A percentile compares a stretch with the other conserved stretches of the same genome.
Evolutionary conservation across 2,329 filamentous ascomycete genomes (phyloP).

Genomic region (Trichoderma sp.): DNA sequence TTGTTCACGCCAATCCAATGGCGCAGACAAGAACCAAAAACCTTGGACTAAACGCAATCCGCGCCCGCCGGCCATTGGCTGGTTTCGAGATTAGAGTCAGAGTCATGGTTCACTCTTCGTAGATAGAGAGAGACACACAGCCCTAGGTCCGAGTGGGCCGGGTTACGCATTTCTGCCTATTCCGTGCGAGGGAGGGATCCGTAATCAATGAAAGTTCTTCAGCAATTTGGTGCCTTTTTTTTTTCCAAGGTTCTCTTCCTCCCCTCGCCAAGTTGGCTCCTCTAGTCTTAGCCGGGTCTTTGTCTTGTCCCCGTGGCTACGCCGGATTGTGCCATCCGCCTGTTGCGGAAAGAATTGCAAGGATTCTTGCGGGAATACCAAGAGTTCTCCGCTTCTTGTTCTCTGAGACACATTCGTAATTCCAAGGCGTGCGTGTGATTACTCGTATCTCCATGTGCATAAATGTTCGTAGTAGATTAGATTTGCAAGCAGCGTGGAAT

Average conservation of each 20-base stretch:
- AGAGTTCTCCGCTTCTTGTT: neutral
- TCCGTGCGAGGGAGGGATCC: neutral
- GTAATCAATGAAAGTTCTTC: neutral
- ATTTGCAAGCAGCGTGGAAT: neutral
- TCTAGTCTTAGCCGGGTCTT: neutral
- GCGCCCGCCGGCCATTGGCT: neutral
- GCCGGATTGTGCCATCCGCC: slow-evolving; percentile 6
- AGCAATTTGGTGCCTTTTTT: neutral
- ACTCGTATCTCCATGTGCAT: neutral
- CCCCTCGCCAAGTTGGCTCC: neutral
- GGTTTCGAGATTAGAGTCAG: neutral
- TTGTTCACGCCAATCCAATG: neutral
- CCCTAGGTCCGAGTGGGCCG: slow-evolving; percentile 6
- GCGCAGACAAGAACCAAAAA: neutral
- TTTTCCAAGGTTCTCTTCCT: neutral
- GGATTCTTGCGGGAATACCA: neutral
- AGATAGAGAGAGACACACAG: slow-evolving; percentile 6
- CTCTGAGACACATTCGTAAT: neutral
- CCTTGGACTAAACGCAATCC: neutral
- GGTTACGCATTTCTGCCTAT: neutral
- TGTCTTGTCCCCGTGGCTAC: neutral
- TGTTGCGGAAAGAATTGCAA: neutral
- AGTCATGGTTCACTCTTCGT: neutral
- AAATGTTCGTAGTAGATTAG: neutral
- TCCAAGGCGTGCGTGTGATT: neutral